Base-by-base conservation (phyloP, 208 protist species). In the Trypanosoma conorhini region DNA sequence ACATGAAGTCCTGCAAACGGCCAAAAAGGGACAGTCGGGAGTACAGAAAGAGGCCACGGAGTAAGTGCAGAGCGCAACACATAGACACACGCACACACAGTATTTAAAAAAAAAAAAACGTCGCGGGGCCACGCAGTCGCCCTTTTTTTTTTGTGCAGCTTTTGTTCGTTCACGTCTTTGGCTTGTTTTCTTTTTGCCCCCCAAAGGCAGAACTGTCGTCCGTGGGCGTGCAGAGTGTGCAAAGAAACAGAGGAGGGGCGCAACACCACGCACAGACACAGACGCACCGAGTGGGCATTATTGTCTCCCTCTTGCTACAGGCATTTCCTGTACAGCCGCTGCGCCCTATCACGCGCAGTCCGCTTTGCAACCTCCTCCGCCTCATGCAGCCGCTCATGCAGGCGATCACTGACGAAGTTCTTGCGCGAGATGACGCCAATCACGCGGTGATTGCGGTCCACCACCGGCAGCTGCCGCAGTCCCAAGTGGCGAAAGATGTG, bases 401-500 rank as follows among this genome's bases (percentile, higher is more conserved):
- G 67, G 21, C 82, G 77, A 64, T 92, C 83, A 17, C 74, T 82
- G 8, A 89, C 74, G 48, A 95, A 79, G 65, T 89, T 89, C 50
- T 84, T 86, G 24, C 92, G 74, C 3, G 92, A 91, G 35, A 97
- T 71, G 22, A 97, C 92, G 28, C 92, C 92, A 5, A 91, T 73
- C 3, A 97, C 81, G 50, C 62, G 71, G 57, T 85, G 33, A n/a
- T 68, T 67, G n/a, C 71, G 54, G 67, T 93, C 72, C 17, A 94
- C 73, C 62, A 97, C 88, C 15, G 87, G 79, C 42, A 97, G 67
- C 55, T 95, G 92, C 22, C 92, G 85, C 55, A 97, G 79, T 1
- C 86, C 89, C 42, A 95, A 70, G 48, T 81, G 81, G 17, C 87
- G 77, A 57, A 95, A 95, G 26, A 94, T 74, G 59, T 77, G 80